phyloP scores from a whole-genome alignment of 768 basidiomycete species.

The Podaxis sp. region DNA sequence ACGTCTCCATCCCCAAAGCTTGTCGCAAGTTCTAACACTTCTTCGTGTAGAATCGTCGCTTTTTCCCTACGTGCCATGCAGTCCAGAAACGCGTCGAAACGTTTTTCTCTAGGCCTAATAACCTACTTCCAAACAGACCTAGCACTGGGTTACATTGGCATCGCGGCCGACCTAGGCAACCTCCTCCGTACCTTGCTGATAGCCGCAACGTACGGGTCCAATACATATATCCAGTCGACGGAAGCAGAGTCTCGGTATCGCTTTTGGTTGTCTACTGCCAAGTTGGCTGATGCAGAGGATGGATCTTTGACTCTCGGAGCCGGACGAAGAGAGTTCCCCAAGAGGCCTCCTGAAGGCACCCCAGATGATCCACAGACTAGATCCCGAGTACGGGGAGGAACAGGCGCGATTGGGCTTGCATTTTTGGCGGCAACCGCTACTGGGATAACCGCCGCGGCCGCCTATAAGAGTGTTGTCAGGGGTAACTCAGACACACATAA shows the following conservation, averaged over 20 bases:
- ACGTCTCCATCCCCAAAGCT: background rate
- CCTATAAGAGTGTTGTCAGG: conserved; percentile 21
- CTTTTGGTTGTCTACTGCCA: conserved; percentile 29
- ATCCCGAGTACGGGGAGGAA: conserved; percentile 29
- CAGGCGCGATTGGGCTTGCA: conserved; percentile 23
- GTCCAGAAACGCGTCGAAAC: conserved; percentile 11
- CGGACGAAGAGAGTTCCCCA: conserved; percentile 29
- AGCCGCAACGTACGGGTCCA: conserved; percentile 15
- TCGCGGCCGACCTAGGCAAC: conserved; percentile 12
- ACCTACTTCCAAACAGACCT: conserved; percentile 16
- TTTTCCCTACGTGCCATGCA: conserved; percentile 23
- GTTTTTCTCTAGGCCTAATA: conserved; percentile 15
- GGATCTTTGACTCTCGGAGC: conserved; percentile 31
- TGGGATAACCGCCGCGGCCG: conserved; percentile 29
- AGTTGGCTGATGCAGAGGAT: conserved; percentile 26
- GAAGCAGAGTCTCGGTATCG: conserved; percentile 13
- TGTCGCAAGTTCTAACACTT: background rate
- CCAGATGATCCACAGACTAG: conserved; percentile 31
- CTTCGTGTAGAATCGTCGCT: conserved; percentile 19
- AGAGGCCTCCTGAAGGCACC: conserved; percentile 26
- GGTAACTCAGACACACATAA: conserved; percentile 22
- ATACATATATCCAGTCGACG: conserved; percentile 14
- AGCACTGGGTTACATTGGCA: conserved; percentile 15
- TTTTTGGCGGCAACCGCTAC: conserved; percentile 32
- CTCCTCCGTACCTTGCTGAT: conserved; percentile 15